Evolutionary conservation across 768 basidiomycete species (phyloP), one percentile per base, ranked within the genome.

Genomic region (Tulasnella sp.): DNA sequence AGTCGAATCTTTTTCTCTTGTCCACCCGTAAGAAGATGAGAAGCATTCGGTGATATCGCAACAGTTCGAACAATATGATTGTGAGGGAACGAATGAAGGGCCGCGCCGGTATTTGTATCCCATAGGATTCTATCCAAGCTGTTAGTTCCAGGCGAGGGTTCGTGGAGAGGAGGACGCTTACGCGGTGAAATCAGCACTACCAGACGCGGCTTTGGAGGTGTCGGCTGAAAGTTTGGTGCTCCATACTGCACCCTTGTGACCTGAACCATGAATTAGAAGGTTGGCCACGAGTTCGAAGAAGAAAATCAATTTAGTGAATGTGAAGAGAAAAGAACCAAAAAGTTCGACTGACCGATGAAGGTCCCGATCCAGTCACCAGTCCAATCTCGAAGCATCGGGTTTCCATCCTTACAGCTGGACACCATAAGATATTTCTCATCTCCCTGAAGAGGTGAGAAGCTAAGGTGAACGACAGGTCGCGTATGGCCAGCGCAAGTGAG

Each of bases 351-450:
- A 65, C 66, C 69, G 4, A 69, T 57, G 56, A 72, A 72, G 0
- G 70, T 70, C 32, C 95, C 95, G 63, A 95, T 86, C 95, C 95
- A 99, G 66, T 99, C 95, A 29, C 93, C 93, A 49, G 88, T 86
- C 92, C 92, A 93, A 62, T 90, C 84, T 62, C 90, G 78, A 58
- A 95, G 70, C 88, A 93, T 92, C 39, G 90, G 92, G 60, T 90
- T 96, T 29, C 95, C 95, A 73, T 98, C 95, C 69, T 98, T 99
- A 72, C 95, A 98, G 60, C 86, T 85, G 52, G 92, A 96, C 61
- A 96, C 83, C 56, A 99, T 75, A 56, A 96, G 70, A 67, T 82
- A 98, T 56, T 78, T 76, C 66, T 96, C 92, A 20, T 88, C 75
- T 62, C 88, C 55, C 8, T 53, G 78, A 57, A 86, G 74, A 12